Percentiles rank a stretch among this genome's conserved stretches.
These are phyloP conservation scores for Micractinium conductrix DNA, from an alignment of 139 green algal species.

Conservation along the genomic window DNA sequence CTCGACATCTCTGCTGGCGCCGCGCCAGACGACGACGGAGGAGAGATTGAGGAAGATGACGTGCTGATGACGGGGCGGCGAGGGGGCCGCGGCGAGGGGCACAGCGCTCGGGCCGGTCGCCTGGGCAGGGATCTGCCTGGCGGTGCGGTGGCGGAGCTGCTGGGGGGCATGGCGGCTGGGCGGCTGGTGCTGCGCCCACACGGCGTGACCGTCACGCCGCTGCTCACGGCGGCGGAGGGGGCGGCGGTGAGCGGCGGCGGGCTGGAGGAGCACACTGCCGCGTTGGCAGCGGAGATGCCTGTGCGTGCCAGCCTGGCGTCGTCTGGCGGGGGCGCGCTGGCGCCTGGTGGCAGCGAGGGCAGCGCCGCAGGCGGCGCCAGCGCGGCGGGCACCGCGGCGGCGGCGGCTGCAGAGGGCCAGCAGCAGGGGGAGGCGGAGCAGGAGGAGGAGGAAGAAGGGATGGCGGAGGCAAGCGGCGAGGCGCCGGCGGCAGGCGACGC, in stretches of 20 bases:
- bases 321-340: neutral
- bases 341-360: constrained; percentile 11
- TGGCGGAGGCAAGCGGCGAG: neutral
- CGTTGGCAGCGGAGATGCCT: neutral
- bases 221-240: neutral
- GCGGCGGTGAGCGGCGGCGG: neutral
- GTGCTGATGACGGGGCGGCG: neutral
- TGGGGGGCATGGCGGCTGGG: constrained; percentile 10
- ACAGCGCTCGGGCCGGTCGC: too few relatives aligned
- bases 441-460: neutral
- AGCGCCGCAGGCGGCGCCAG: neutral
- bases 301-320: neutral
- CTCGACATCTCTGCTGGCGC: neutral
- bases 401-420: neutral
- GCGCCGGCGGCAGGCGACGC: neutral
- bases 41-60: neutral
- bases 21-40: too few relatives aligned
- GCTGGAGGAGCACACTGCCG: neutral
- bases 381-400: neutral
- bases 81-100: too few relatives aligned
- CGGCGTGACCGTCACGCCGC: neutral
- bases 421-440: neutral
- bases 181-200: constrained; percentile 2
- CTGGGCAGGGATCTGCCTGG: neutral
- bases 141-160: constrained; percentile 6